Evolutionary conservation across 2,329 filamentous ascomycete species (phyloP).

Genomic region (Mycogone perniciosa): DNA sequence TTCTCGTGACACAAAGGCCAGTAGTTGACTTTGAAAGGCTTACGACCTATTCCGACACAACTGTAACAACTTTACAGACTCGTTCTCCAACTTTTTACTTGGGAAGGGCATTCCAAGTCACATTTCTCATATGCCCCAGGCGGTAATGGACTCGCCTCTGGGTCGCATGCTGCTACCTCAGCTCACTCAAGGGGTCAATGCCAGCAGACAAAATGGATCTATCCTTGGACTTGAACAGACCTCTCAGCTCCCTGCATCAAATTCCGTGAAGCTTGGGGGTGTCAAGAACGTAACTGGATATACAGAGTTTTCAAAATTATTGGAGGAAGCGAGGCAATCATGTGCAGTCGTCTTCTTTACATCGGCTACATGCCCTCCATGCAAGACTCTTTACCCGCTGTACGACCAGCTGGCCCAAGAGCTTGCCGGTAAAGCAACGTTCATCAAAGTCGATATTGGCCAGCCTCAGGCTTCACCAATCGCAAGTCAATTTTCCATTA

Average conservation of each 20-base stretch:
- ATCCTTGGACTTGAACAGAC: constrained; percentile 46
- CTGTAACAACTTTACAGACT: constrained; percentile 96
- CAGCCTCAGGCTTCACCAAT: constrained; percentile 57
- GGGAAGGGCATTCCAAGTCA: constrained; percentile 83
- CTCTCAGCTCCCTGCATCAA: constrained; percentile 18
- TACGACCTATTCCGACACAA: constrained; percentile 91
- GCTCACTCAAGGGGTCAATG: constrained; percentile 44
- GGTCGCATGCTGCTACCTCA: constrained; percentile 83
- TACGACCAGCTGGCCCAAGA: constrained; percentile 77
- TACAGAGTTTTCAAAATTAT: constrained; percentile 25
- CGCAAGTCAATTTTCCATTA: constrained; percentile 58
- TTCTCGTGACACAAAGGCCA: no score
- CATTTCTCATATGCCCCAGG: constrained; percentile 78
- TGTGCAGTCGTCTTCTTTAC: constrained; percentile 90
- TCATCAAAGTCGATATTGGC: constrained; percentile 80
- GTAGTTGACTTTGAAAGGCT: constrained; percentile 41
- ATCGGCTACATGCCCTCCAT: constrained; percentile 77
- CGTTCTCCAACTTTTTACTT: constrained; percentile 81
- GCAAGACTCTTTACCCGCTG: constrained; percentile 73
- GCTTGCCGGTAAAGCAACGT: constrained; percentile 56
- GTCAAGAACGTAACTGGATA: constrained; percentile 56
- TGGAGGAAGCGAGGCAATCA: constrained; percentile 55
- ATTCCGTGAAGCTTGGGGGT: constrained; percentile 10
- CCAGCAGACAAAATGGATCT: constrained; percentile 44
- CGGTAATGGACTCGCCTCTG: constrained; percentile 78